Percentiles rank a stretch among this genome's conserved stretches.
phyloP scores from a whole-genome alignment of 768 basidiomycete species.

The Boletus eberwhitei region DNA sequence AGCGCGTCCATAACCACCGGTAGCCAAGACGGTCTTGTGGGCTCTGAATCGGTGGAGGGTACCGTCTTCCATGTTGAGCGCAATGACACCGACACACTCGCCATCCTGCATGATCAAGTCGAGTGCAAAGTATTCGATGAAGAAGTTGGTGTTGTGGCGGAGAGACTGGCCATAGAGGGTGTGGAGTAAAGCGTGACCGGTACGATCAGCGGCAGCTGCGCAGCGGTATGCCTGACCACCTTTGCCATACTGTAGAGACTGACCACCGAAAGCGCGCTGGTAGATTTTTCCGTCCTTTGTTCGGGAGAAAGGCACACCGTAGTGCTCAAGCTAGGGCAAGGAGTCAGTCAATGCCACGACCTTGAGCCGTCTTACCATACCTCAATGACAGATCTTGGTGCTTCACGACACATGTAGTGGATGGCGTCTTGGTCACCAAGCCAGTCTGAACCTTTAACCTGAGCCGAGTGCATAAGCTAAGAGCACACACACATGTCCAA shows the following conservation, averaged over 20 bases:
- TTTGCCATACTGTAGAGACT: slow-evolving; percentile 94
- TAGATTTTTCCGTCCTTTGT: slow-evolving; percentile 99
- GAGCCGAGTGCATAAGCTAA: slow-evolving; percentile 18
- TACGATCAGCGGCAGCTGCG: slow-evolving; percentile 97
- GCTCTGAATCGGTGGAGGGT: slow-evolving; percentile 97
- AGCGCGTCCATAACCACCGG: slow-evolving; percentile 95
- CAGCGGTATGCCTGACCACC: slow-evolving; percentile 99
- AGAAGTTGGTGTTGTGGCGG: slow-evolving; percentile 99
- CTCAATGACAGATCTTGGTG: slow-evolving; percentile 91
- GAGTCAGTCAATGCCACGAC: not conserved
- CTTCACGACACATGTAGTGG: slow-evolving; percentile 99
- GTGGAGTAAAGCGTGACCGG: slow-evolving; percentile 97
- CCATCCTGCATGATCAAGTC: slow-evolving; percentile 99
- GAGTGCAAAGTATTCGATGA: slow-evolving; percentile 99
- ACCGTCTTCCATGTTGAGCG: slow-evolving; percentile 99
- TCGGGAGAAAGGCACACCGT: slow-evolving; percentile 96
- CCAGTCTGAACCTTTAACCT: slow-evolving; percentile 99
- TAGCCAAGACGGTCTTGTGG: slow-evolving; percentile 97
- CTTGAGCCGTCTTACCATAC: slow-evolving; percentile 36
- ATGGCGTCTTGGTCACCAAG: slow-evolving; percentile 99
- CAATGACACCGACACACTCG: slow-evolving; percentile 98
- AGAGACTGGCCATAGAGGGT: slow-evolving; percentile 99
- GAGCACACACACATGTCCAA: not conserved
- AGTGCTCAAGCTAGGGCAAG: slow-evolving; percentile 83
- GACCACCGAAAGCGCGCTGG: slow-evolving; percentile 98